Evolutionary conservation across 176 grass and related monocot species (phyloP).

Genomic region (Puccinellia tenuiflora): DNA sequence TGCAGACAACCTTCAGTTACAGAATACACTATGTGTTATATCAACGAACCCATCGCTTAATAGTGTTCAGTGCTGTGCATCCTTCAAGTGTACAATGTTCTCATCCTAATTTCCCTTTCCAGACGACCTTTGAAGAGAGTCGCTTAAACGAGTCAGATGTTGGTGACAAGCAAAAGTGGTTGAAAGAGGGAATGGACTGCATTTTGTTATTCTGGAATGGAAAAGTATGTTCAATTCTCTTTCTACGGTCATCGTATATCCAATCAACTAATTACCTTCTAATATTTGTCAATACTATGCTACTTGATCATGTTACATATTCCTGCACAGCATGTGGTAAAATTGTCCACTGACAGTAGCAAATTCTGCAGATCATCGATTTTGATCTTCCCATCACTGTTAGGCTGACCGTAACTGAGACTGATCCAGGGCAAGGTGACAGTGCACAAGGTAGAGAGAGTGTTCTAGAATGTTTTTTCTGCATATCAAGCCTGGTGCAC

Average conservation of each 20-base stretch:
- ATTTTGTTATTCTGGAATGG: conserved; percentile 92
- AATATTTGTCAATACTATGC: neutral
- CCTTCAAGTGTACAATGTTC: neutral
- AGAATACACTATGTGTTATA: neutral
- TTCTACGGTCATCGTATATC: neutral
- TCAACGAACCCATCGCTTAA: neutral
- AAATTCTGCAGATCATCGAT: conserved; percentile 69
- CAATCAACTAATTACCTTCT: neutral
- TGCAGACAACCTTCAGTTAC: neutral
- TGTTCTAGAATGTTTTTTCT: neutral
- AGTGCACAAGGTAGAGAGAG: conserved; percentile 59
- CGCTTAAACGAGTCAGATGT: conserved; percentile 76
- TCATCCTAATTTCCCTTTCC: conserved; percentile 22
- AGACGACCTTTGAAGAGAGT: conserved; percentile 71
- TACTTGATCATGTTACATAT: neutral
- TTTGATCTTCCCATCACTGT: conserved; percentile 86
- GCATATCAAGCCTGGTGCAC: neutral
- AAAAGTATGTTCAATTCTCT: conserved; percentile 42
- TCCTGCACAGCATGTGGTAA: neutral
- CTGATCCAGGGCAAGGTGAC: conserved; percentile 65
- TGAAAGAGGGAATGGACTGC: conserved; percentile 93
- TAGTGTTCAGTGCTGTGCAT: neutral
- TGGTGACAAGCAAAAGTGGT: conserved; percentile 76
- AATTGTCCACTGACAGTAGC: neutral
- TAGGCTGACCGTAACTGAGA: conserved; percentile 67